A percentile compares a stretch with the other conserved stretches of the same genome.
phyloP scores from a whole-genome alignment of 345 rosid genomes.

The Arabis alpina region DNA sequence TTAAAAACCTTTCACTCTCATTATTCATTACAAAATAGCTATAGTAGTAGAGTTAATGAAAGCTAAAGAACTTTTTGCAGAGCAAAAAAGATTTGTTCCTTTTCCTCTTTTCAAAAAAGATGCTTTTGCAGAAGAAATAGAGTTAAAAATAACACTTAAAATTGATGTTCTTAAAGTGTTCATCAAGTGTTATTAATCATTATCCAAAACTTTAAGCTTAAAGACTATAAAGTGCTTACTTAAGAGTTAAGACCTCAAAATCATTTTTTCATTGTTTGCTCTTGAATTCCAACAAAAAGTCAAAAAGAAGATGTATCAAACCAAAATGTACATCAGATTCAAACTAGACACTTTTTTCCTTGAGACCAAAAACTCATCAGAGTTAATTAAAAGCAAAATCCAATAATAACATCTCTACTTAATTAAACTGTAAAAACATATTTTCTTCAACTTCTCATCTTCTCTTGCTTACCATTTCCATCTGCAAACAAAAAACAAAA shows the following conservation, averaged over 20 bases:
- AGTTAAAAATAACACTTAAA: constrained; percentile 2
- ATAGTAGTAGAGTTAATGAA: constrained; percentile 29
- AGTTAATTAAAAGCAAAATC: constrained; percentile 22
- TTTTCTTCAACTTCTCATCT: constrained; percentile 39
- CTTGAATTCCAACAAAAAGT: constrained; percentile 15
- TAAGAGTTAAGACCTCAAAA: constrained; percentile 12
- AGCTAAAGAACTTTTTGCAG: constrained; percentile 42
- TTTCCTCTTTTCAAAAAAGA: constrained; percentile 22
- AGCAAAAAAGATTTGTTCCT: constrained; percentile 21
- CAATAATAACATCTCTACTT: constrained; percentile 32
- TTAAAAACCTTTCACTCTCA: constrained; percentile 31
- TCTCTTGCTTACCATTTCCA: constrained; percentile 41
- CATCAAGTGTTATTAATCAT: constrained; percentile 33
- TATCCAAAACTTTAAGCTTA: constrained; percentile 11
- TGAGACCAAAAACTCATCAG: constrained; percentile 26
- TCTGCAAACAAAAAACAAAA: constrained; percentile 7
- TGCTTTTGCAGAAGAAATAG: constrained; percentile 30
- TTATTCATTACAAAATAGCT: constrained; percentile 16
- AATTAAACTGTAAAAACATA: constrained; percentile 5
- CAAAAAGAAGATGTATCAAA: constrained; percentile 28
- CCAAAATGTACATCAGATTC: constrained; percentile 33
- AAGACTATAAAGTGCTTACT: constrained; percentile 17
- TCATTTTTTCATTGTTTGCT: constrained; percentile 26
- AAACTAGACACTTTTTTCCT: constrained; percentile 2
- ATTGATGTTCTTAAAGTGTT: constrained; percentile 26